Percentiles rank a stretch among this genome's conserved stretches.
Evolutionary conservation across 345 rosid species (phyloP).

Genomic region (Clausena lansium): DNA sequence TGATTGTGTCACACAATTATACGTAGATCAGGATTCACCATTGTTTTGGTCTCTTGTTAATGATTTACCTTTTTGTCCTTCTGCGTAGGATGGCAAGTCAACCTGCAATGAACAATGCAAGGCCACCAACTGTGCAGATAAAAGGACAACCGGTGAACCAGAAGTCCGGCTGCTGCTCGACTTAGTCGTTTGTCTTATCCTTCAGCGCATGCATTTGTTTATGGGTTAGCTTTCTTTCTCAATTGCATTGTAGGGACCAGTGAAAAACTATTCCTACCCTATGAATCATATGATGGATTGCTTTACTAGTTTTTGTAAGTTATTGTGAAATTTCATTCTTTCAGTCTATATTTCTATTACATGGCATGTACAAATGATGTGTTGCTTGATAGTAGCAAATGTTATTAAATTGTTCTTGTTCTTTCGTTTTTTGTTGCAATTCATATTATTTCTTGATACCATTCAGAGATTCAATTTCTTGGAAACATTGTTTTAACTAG

Average conservation of each 20-base stretch:
- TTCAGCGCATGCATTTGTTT: constrained; percentile 2
- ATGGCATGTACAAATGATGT: constrained; percentile 17
- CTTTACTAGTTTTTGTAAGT: constrained; percentile 8
- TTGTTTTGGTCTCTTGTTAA: background rate
- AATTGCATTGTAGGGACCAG: background rate
- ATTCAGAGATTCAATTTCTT: too few relatives aligned
- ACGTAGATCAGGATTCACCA: background rate
- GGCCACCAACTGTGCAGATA: constrained; percentile 45
- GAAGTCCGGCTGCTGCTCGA: constrained; percentile 50
- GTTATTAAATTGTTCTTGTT: background rate
- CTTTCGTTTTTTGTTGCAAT: background rate
- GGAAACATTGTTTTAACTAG: too few relatives aligned
- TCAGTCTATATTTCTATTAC: constrained; percentile 9
- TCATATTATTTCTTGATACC: background rate
- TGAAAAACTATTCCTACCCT: constrained; percentile 9
- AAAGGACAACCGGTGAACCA: constrained; percentile 58
- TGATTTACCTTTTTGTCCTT: background rate
- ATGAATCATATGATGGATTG: constrained; percentile 2
- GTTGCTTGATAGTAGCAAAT: constrained; percentile 10
- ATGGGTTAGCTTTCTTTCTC: constrained; percentile 9
- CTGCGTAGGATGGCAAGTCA: constrained; percentile 50
- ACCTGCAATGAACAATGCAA: constrained; percentile 35
- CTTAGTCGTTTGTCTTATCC: constrained; percentile 18
- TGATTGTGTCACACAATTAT: background rate
- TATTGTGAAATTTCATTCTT: constrained; percentile 17